Evolutionary conservation across 2,329 filamentous ascomycete species (phyloP).

Genomic region (Ceratocystis harringtonii): DNA sequence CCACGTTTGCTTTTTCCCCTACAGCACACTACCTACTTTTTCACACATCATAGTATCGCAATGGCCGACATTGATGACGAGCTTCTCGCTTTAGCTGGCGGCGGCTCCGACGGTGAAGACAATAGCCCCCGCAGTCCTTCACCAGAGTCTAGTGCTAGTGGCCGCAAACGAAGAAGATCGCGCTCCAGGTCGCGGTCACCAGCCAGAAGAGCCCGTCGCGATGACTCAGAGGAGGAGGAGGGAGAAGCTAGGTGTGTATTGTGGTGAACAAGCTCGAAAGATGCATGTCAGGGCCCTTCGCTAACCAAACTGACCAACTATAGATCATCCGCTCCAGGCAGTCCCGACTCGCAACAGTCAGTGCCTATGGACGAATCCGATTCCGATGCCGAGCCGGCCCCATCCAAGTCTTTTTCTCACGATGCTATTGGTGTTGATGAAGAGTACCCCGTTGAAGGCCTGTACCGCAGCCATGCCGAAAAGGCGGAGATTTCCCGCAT

Average conservation of each 20-base stretch:
- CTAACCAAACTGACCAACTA: not conserved
- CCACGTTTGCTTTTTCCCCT: not conserved
- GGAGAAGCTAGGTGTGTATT: conserved; percentile 45
- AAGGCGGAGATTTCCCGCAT: conserved; percentile 68
- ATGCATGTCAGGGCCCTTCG: not conserved
- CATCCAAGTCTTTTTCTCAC: conserved; percentile 27
- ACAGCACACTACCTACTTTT: not conserved
- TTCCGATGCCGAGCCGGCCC: conserved; percentile 40
- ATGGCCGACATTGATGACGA: conserved; percentile 92
- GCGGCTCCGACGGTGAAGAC: conserved; percentile 48
- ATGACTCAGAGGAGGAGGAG: conserved; percentile 46
- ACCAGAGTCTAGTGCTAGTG: conserved; percentile 2
- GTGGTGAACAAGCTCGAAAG: not conserved
- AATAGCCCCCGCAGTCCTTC: conserved; percentile 10
- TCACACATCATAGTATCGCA: conserved; percentile 20
- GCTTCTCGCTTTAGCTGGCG: conserved; percentile 75
- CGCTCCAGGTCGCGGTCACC: conserved; percentile 21
- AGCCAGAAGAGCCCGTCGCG: conserved; percentile 28
- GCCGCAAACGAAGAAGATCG: conserved; percentile 6
- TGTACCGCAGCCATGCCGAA: conserved; percentile 59
- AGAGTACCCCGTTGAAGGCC: conserved; percentile 75
- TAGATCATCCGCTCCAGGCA: conserved; percentile 56
- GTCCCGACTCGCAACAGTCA: conserved; percentile 61
- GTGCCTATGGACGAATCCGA: conserved; percentile 84
- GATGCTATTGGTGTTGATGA: conserved; percentile 38